Evolutionary conservation across 495 filamentous ascomycete genomes (phyloP).

Genomic region (Penicillium silybi): DNA sequence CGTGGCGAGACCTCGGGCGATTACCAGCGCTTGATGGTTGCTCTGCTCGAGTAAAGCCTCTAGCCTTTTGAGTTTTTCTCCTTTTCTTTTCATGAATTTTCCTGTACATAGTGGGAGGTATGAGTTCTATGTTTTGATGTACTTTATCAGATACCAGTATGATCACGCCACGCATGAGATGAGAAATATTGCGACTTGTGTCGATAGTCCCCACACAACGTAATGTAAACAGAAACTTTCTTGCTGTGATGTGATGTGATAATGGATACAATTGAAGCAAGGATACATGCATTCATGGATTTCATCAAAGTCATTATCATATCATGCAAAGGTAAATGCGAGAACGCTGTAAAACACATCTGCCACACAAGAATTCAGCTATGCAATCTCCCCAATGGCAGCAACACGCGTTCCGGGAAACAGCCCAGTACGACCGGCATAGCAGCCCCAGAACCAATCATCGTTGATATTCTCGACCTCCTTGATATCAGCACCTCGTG

Average conservation of each 20-base stretch:
- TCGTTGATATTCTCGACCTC: conserved; percentile 81
- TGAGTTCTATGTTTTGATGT: not conserved
- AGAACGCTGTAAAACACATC: not conserved
- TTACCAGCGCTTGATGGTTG: conserved; percentile 59
- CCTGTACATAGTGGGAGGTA: not conserved
- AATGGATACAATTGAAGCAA: not conserved
- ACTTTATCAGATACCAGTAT: conserved; percentile 1
- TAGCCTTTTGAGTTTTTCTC: not conserved
- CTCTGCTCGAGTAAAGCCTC: conserved; percentile 33
- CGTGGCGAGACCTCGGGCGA: conserved; percentile 82
- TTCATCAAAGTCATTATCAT: not conserved
- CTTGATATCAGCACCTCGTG: conserved; percentile 71
- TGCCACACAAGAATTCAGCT: not conserved
- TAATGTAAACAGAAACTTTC: no score
- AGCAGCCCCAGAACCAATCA: conserved; percentile 80
- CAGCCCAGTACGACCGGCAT: conserved; percentile 68
- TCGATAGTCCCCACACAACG: not conserved
- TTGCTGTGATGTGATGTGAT: no score
- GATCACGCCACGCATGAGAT: not conserved
- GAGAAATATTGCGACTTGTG: not conserved
- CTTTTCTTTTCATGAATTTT: not conserved
- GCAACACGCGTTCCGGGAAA: conserved; percentile 72
- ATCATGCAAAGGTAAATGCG: conserved; percentile 9
- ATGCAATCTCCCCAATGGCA: conserved; percentile 37
- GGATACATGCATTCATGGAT: not conserved